A percentile compares a stretch with the other conserved stretches of the same genome.
Conservation (phyloP, 2,329 filamentous ascomycete genomes). For the Geosmithia morbida region DNA sequence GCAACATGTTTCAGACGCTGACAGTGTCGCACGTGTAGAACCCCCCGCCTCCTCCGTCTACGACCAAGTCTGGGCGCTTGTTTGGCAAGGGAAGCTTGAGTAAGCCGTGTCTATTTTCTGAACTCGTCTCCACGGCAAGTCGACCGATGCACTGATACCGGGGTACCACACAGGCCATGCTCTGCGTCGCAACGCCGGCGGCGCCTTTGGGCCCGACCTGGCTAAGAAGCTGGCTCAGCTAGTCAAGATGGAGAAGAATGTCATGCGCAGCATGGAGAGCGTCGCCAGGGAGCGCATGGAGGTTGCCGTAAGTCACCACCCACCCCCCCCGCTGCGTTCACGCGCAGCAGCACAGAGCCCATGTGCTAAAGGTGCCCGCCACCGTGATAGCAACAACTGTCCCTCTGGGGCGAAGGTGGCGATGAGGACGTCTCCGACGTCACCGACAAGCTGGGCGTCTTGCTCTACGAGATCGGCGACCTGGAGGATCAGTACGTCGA, state of each 20-base stretch:
- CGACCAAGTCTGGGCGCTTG: constrained; percentile 79
- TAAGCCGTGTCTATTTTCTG: too few species aligned
- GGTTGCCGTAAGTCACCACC: constrained; percentile 60
- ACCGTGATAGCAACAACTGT: constrained; percentile 75
- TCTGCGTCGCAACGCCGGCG: constrained; percentile 59
- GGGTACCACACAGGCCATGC: constrained; percentile 50
- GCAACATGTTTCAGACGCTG: background rate
- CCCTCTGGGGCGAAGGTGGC: constrained; percentile 88
- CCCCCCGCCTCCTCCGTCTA: constrained; percentile 80
- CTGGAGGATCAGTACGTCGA: constrained; percentile 97
- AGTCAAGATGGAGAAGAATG: constrained; percentile 99
- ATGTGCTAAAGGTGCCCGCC: constrained; percentile 4
- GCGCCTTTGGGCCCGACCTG: constrained; percentile 71
- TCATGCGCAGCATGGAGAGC: constrained; percentile 95
- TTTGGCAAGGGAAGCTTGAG: constrained; percentile 79
- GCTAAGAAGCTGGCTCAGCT: constrained; percentile 96
- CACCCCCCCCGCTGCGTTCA: background rate
- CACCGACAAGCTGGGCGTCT: constrained; percentile 93
- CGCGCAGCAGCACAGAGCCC: background rate
- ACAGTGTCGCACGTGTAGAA: constrained; percentile 40
- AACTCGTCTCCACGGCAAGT: constrained; percentile 19
- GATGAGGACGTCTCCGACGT: constrained; percentile 98
- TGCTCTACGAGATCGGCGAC: constrained; percentile 97
- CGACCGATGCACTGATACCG: background rate
- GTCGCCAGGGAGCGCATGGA: constrained; percentile 97